Base-by-base conservation (phyloP, 2,329 filamentous ascomycete genomes). In the Trichoderma sp. region DNA sequence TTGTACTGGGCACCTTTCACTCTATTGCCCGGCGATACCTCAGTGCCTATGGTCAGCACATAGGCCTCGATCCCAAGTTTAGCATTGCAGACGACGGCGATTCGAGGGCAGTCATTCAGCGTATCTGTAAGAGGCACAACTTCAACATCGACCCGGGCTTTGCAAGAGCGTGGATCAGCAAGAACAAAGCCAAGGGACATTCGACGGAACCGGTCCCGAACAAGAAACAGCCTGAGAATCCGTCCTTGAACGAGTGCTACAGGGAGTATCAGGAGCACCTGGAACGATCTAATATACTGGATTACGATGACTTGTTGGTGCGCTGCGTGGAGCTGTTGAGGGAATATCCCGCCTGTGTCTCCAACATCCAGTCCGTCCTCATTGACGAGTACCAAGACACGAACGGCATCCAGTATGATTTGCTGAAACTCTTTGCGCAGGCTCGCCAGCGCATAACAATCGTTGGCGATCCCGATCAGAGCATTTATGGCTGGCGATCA, bases 371-470 rank as follows among this genome's bases (percentile, higher is more conserved):
- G 75, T 87, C 92, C 0, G 93, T 98, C 7, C 82, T 99, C 52
- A 96, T 99, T 68, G 94, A 99, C 74, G 94, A 99, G 74, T 99
- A 97, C 68, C 94, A 99, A 77, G 94, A 99, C 77, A 98, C 94
- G 7, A 99, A 98, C 74, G 86, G 92, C 21, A 89, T 97, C 5
- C 94, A 99, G 76, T 98, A 96, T 72, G 92, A 97, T 70, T 80
- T 99, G 48, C 97, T 97, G 93, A 89, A 86, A 68, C 83, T 97
- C 0, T 89, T 99, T 71, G 92, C 93, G 1, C 87, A 92, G 67
- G 79, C 82, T 24, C 83, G 84, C 50, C 85, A 86, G 64, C 85
- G 88, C n/a, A 94, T 98, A 70, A 98, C 94, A 0, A 91, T 97
- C 66, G 95, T 99, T 5, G 95, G 94, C 41, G 94, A 99, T 74